Conservation (phyloP, 176 grass and related monocot genomes). For the Raddia distichophylla region DNA sequence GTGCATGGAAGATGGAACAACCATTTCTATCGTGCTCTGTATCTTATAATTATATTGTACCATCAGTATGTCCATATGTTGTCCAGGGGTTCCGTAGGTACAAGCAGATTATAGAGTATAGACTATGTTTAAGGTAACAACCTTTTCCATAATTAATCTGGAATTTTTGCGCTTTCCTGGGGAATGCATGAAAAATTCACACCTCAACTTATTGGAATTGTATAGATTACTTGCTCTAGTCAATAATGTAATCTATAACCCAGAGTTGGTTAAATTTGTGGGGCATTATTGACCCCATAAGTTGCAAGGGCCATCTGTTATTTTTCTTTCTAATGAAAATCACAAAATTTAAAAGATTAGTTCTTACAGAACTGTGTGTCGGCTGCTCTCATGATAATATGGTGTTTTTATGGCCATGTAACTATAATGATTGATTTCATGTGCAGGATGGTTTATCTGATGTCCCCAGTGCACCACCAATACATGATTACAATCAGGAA, state of each 20-base stretch:
- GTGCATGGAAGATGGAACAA: constrained; percentile 1
- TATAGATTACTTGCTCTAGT: background rate
- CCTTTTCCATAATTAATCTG: background rate
- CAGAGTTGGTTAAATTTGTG: background rate
- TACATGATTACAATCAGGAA: constrained; percentile 75
- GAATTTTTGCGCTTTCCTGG: background rate
- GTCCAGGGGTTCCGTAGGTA: background rate
- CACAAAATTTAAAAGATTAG: background rate
- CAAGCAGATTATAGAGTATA: background rate
- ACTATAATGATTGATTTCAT: constrained; percentile 6
- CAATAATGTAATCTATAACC: constrained; percentile 7
- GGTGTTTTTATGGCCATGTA: background rate
- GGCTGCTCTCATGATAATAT: background rate
- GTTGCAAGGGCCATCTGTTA: constrained; percentile 3
- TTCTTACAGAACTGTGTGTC: constrained; percentile 28
- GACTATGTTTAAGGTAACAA: background rate
- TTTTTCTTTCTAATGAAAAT: background rate
- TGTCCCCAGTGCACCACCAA: constrained; percentile 91
- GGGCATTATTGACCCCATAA: background rate
- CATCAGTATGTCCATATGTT: background rate
- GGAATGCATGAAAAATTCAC: constrained; percentile 4
- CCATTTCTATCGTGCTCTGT: background rate
- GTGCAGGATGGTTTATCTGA: constrained; percentile 69
- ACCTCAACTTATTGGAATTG: background rate
- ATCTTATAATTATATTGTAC: background rate